Conservation (phyloP, 306 rosid species). For the Castanopsis chinensis region DNA sequence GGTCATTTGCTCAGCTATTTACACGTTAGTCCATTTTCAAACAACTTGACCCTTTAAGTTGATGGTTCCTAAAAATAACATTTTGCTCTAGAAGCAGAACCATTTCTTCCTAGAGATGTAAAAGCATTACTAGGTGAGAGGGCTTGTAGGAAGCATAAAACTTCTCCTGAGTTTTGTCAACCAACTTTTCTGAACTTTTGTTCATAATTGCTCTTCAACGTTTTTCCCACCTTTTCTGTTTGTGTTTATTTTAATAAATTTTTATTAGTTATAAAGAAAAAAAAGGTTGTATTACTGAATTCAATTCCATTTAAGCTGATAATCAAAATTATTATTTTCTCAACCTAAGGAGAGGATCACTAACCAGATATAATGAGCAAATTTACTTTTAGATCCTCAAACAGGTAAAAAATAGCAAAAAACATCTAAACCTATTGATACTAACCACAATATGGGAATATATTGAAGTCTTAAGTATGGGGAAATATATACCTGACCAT, state of each 20-base stretch:
- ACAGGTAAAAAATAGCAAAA: neutral
- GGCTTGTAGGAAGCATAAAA: too few relatives aligned
- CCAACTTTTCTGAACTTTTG: neutral
- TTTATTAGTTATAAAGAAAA: neutral
- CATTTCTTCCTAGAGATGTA: too few relatives aligned
- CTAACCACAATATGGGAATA: neutral
- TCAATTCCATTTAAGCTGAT: neutral
- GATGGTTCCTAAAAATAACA: too few relatives aligned
- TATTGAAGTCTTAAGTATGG: conserved; percentile 7
- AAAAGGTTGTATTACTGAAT: neutral
- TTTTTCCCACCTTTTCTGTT: neutral
- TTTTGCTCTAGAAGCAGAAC: too few relatives aligned
- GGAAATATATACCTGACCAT: conserved; percentile 62
- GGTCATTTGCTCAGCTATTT: too few relatives aligned
- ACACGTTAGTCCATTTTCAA: too few relatives aligned
- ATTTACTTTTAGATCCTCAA: neutral
- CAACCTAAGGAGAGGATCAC: neutral
- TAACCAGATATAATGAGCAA: neutral
- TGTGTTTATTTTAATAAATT: neutral
- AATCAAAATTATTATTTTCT: neutral
- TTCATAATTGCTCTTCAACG: too few relatives aligned
- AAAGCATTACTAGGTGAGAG: too few relatives aligned
- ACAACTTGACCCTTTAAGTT: too few relatives aligned
- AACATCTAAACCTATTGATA: neutral
- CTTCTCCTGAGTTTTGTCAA: too few relatives aligned